A percentile compares a stretch with the other conserved stretches of the same genome.
These are phyloP conservation scores for Liriodendron chinense DNA, from an alignment of 164 flowering plant genomes.

Conservation along the genomic window DNA sequence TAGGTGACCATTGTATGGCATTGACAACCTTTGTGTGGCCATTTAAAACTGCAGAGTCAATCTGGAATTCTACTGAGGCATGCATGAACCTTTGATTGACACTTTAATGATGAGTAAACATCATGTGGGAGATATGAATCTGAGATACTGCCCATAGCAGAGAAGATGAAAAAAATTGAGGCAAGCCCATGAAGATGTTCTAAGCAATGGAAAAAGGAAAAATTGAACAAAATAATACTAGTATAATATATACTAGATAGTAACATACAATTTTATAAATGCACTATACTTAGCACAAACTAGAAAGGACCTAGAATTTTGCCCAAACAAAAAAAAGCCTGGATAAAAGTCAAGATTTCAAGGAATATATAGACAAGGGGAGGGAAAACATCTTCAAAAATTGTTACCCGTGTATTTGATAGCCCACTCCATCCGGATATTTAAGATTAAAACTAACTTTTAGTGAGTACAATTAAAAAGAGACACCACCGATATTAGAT, in stretches of 20 bases:
- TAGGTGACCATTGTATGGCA: slow-evolving; percentile 75
- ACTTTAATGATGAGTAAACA: slow-evolving; percentile 44
- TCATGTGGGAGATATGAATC: slow-evolving; percentile 47
- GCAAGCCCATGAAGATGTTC: background rate
- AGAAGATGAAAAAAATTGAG: slow-evolving; percentile 17
- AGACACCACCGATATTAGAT: background rate
- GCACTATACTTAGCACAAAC: too few relatives aligned
- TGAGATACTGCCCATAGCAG: slow-evolving; percentile 59
- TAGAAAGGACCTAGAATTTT: too few relatives aligned
- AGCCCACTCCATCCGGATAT: slow-evolving; percentile 99
- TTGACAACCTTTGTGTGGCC: slow-evolving; percentile 75
- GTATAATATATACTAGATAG: background rate
- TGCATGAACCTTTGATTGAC: slow-evolving; percentile 27
- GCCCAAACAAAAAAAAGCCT: too few relatives aligned
- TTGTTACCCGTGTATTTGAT: slow-evolving; percentile 96
- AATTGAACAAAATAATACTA: background rate
- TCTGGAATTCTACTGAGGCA: slow-evolving; percentile 27
- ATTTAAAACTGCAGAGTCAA: slow-evolving; percentile 32
- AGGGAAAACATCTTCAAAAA: slow-evolving; percentile 90
- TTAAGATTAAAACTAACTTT: slow-evolving; percentile 38
- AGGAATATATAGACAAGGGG: too few relatives aligned
- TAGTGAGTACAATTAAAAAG: slow-evolving; percentile 20
- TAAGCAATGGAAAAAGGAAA: background rate
- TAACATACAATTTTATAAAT: too few relatives aligned
- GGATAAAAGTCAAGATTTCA: too few relatives aligned